phyloP scores from a whole-genome alignment of 176 grass and related monocot genomes.

The Musa schizocarpa region DNA sequence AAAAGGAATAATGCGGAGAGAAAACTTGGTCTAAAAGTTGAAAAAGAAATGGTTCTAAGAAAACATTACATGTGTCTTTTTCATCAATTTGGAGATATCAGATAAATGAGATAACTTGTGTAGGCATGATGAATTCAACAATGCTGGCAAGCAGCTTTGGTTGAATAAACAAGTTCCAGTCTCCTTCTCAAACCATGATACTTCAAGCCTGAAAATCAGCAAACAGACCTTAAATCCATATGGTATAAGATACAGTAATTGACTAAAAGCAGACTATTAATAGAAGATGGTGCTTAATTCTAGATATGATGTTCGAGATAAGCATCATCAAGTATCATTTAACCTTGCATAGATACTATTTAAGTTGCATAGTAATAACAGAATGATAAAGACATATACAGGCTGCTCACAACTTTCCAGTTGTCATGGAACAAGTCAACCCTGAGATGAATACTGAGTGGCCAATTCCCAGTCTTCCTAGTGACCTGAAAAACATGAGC shows the following conservation, averaged over 20 bases:
- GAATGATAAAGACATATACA: constrained; percentile 12
- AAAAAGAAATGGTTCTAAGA: background rate
- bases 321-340: background rate
- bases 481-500: constrained; percentile 53
- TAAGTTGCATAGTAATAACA: background rate
- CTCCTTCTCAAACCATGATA: constrained; percentile 74
- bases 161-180: constrained; percentile 57
- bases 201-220: constrained; percentile 54
- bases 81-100: constrained; percentile 48
- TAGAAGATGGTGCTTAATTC: constrained; percentile 1
- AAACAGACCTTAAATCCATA: constrained; percentile 2
- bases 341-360: background rate
- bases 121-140: constrained; percentile 85
- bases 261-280: background rate
- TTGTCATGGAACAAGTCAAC: constrained; percentile 53
- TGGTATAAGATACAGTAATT: no score
- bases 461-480: constrained; percentile 68
- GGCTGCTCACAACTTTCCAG: constrained; percentile 45
- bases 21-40: constrained; percentile 7
- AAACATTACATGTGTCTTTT: constrained; percentile 50
- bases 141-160: constrained; percentile 64
- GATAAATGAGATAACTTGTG: constrained; percentile 68
- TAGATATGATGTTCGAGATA: background rate
- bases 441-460: constrained; percentile 82
- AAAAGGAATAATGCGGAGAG: constrained; percentile 2